Conservation (phyloP, 2,329 filamentous ascomycete species). For the Sphaerostilbella broomeana region DNA sequence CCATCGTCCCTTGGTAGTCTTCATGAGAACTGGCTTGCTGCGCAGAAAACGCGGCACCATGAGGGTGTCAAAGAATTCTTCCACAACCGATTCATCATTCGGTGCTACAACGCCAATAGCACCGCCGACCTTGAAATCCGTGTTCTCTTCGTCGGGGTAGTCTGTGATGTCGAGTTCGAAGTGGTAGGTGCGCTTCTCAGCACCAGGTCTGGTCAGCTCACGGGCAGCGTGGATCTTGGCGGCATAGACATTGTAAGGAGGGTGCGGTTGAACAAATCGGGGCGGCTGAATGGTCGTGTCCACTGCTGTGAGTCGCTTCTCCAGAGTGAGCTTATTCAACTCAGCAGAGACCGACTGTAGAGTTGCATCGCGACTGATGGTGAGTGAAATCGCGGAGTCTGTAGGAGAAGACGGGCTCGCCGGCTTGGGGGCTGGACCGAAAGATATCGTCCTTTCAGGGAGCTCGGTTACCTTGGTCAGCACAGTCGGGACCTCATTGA, state of each 20-base stretch:
- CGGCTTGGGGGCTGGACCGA: constrained; percentile 49
- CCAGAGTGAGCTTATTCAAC: constrained; percentile 18
- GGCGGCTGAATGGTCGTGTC: constrained; percentile 68
- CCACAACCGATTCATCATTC: constrained; percentile 69
- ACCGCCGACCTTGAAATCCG: constrained; percentile 94
- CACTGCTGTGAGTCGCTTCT: constrained; percentile 27
- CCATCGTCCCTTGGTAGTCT: constrained; percentile 79
- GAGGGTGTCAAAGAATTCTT: constrained; percentile 77
- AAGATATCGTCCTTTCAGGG: constrained; percentile 67
- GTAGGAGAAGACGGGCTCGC: constrained; percentile 33
- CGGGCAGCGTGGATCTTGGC: constrained; percentile 80
- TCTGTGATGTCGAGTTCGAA: constrained; percentile 96
- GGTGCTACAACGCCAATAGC: constrained; percentile 90
- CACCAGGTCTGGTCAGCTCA: constrained; percentile 79
- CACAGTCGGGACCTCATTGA: constrained; percentile 66
- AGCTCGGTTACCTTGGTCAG: constrained; percentile 66
- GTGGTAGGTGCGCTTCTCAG: constrained; percentile 95
- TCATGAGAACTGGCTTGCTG: constrained; percentile 73
- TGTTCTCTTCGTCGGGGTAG: constrained; percentile 75
- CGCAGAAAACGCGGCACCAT: constrained; percentile 75
- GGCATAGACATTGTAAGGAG: constrained; percentile 84
- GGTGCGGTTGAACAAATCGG: constrained; percentile 86
- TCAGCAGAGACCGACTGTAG: constrained; percentile 26
- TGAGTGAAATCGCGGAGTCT: constrained; percentile 44
- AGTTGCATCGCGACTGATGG: constrained; percentile 23